Percentiles rank a stretch among this genome's conserved stretches.
Conservation (phyloP, 2,329 filamentous ascomycete species). For the Diaporthe citrichinensis region DNA sequence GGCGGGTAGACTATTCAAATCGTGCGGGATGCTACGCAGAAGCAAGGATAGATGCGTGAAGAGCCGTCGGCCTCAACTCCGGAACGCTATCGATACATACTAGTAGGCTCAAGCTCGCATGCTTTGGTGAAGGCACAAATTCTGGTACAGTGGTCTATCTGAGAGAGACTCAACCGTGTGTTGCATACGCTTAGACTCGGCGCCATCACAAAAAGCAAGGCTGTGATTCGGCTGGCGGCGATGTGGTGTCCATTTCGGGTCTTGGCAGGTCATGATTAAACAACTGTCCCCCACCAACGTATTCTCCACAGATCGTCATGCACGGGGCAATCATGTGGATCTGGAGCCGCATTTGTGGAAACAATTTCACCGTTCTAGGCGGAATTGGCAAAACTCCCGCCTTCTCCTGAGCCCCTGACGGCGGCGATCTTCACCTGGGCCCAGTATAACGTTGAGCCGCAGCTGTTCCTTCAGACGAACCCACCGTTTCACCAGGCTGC, state of each 20-base stretch:
- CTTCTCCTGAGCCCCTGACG: slow-evolving; percentile 31
- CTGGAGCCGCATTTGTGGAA: slow-evolving; percentile 29
- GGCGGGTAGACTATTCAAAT: slow-evolving; percentile 4
- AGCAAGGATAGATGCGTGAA: not conserved
- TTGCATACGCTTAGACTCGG: not conserved
- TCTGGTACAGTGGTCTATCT: not conserved
- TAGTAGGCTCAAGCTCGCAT: not conserved
- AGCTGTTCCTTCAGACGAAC: slow-evolving; percentile 16
- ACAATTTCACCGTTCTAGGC: slow-evolving; percentile 24
- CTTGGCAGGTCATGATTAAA: slow-evolving; percentile 33
- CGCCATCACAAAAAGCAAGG: slow-evolving; percentile 6
- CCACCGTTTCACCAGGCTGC: slow-evolving; percentile 23
- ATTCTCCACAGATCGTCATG: slow-evolving; percentile 28
- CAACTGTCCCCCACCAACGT: slow-evolving; percentile 20
- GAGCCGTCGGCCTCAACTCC: not conserved
- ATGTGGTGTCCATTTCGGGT: slow-evolving; percentile 16
- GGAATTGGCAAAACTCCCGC: slow-evolving; percentile 9
- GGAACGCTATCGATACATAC: not conserved
- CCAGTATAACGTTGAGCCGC: slow-evolving; percentile 30
- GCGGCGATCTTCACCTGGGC: slow-evolving; percentile 12
- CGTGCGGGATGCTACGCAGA: not conserved
- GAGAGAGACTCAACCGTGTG: not conserved
- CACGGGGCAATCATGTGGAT: slow-evolving; percentile 17
- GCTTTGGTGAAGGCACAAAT: not conserved
- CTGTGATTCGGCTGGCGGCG: slow-evolving; percentile 10